Percentiles rank a stretch among this genome's conserved stretches.
phyloP scores from a whole-genome alignment of 805 yeast genomes.

The Metschnikowia borealis region DNA sequence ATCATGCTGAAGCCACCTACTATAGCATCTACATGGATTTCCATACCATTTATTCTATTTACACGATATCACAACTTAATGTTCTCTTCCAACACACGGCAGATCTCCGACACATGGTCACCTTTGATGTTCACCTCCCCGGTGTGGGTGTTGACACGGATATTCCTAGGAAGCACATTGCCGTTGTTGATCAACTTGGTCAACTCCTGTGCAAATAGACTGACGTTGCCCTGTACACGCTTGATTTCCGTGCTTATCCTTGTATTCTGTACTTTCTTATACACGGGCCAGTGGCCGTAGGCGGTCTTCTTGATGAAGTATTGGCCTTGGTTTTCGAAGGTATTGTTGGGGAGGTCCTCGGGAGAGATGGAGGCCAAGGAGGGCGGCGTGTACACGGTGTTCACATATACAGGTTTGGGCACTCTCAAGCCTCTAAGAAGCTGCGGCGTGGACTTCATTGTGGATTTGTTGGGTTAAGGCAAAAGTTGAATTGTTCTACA shows the following conservation, averaged over 20 bases:
- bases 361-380: constrained; percentile 18
- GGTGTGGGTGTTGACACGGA: constrained; percentile 30
- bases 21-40: too few relatives aligned
- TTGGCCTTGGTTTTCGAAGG: constrained; percentile 30
- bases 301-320: constrained; percentile 49
- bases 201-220: constrained; percentile 64
- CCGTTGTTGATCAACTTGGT: constrained; percentile 29
- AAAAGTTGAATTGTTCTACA: neutral
- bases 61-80: neutral
- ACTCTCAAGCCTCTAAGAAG: constrained; percentile 24
- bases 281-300: constrained; percentile 77
- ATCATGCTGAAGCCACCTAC: too few relatives aligned
- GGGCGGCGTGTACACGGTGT: constrained; percentile 27
- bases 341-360: constrained; percentile 20
- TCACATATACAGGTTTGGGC: constrained; percentile 14
- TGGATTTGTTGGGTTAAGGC: neutral
- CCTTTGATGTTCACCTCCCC: constrained; percentile 42
- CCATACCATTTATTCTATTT: neutral
- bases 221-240: constrained; percentile 63
- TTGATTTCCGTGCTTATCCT: constrained; percentile 72
- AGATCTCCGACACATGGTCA: constrained; percentile 31
- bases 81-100: constrained; percentile 22
- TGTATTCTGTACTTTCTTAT: constrained; percentile 61
- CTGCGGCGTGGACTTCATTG: constrained; percentile 26
- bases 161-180: constrained; percentile 27